Percentiles rank a stretch among this genome's conserved stretches.
phyloP scores from a whole-genome alignment of 73 alveolate genomes.

The Paramecium tetraurelia region DNA sequence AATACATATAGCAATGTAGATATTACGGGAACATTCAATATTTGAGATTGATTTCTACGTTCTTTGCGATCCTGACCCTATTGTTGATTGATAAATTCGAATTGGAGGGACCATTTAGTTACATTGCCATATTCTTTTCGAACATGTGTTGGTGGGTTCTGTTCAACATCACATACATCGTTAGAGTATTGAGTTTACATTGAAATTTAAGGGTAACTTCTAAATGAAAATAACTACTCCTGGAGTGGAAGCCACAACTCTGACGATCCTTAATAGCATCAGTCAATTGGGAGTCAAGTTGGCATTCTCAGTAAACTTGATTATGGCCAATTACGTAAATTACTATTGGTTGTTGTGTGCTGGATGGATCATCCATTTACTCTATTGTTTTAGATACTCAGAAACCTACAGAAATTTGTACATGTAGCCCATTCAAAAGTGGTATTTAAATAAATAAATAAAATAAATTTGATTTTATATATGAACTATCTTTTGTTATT shows the following conservation, averaged over 20 bases:
- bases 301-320: not conserved
- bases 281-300: not conserved
- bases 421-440: not conserved
- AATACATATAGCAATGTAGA: not conserved
- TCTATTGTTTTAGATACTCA: not conserved
- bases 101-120: not conserved
- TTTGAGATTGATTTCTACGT: not conserved
- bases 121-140: not conserved
- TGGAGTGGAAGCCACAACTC: not conserved
- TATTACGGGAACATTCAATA: not conserved
- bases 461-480: not conserved
- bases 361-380: constrained; percentile 10
- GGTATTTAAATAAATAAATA: not conserved
- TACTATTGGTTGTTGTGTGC: not conserved
- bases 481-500: constrained; percentile 15
- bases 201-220: not conserved
- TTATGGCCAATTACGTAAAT: not conserved
- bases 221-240: not conserved
- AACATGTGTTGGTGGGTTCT: constrained; percentile 25
- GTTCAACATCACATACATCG: not conserved
- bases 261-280: not conserved
- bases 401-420: not conserved
- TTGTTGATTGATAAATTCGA: not conserved
- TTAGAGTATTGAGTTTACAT: not conserved
- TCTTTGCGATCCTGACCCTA: not conserved